These are phyloP conservation scores for Colletotrichum sojae DNA, from an alignment of 2,329 filamentous ascomycete genomes.

Conservation along the genomic window DNA sequence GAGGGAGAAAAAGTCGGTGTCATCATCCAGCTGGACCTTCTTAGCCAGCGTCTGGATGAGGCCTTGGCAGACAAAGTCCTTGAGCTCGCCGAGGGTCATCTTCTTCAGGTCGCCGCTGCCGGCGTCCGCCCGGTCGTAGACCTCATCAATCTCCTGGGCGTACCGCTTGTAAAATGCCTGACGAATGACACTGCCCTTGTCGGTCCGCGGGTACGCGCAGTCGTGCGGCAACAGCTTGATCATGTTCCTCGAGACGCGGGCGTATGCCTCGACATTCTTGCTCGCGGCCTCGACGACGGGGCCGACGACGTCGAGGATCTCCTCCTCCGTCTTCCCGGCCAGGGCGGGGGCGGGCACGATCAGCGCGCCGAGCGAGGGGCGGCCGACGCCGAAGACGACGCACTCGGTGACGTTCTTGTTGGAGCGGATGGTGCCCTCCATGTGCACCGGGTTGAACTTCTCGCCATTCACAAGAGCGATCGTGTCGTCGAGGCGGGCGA, in stretches of 20 bases:
- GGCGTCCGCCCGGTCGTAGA: conserved; percentile 51
- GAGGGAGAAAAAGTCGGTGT: conserved; percentile 70
- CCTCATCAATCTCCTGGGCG: conserved; percentile 40
- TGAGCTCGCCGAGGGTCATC: conserved; percentile 48
- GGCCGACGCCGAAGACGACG: conserved; percentile 73
- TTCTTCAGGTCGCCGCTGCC: conserved; percentile 37
- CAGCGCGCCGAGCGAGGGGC: conserved; percentile 69
- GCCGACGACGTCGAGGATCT: conserved; percentile 51
- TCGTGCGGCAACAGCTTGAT: conserved; percentile 62
- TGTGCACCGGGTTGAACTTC: conserved; percentile 75
- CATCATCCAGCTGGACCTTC: conserved; percentile 48
- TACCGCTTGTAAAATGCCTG: conserved; percentile 45
- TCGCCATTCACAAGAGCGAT: conserved; percentile 76
- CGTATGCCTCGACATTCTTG: conserved; percentile 48
- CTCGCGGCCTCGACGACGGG: conserved; percentile 52
- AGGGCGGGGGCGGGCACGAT: conserved; percentile 58
- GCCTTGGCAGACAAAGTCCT: conserved; percentile 51
- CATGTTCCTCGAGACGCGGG: conserved; percentile 62
- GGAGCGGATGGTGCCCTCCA: conserved; percentile 69
- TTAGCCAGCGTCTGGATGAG: conserved; percentile 46
- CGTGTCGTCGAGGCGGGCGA: conserved; percentile 73
- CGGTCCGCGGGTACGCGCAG: conserved; percentile 58
- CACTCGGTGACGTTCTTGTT: conserved; percentile 63
- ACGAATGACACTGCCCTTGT: conserved; percentile 48
- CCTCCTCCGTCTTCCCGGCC: conserved; percentile 41